Evolutionary conservation across 73 alveolate species (phyloP).

Genomic region (Loxodes magnus): DNA sequence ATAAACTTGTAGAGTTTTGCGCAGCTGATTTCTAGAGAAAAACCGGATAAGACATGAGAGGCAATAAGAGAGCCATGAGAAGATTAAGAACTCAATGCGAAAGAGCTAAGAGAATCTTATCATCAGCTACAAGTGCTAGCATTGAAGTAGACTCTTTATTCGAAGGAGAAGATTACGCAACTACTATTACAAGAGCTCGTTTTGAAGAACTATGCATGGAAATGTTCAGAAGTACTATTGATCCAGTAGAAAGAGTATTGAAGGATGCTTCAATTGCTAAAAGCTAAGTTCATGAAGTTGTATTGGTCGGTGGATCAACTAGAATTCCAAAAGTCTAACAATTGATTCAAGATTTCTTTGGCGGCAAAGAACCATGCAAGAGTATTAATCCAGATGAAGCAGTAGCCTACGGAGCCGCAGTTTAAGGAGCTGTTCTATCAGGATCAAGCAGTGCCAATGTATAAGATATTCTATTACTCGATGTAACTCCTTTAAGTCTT

Average conservation of each 20-base stretch:
- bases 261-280: slow-evolving; percentile 52
- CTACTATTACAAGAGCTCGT: slow-evolving; percentile 38
- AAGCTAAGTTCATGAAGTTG: slow-evolving; percentile 51
- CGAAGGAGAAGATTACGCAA: slow-evolving; percentile 61
- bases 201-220: slow-evolving; percentile 53
- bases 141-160: slow-evolving; percentile 75
- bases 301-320: slow-evolving; percentile 78
- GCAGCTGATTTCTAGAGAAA: slow-evolving; percentile 54
- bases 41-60: slow-evolving; percentile 56
- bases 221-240: slow-evolving; percentile 51
- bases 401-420: slow-evolving; percentile 91
- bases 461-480: slow-evolving; percentile 24
- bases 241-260: slow-evolving; percentile 54
- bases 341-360: slow-evolving; percentile 75
- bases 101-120: slow-evolving; percentile 84
- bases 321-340: slow-evolving; percentile 58
- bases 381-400: slow-evolving; percentile 97
- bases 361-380: slow-evolving; percentile 74
- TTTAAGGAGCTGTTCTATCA: slow-evolving; percentile 55
- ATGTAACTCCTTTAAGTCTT: slow-evolving; percentile 82
- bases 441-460: slow-evolving; percentile 39
- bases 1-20: slow-evolving; percentile 64
- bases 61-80: slow-evolving; percentile 73
- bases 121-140: slow-evolving; percentile 73
- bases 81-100: slow-evolving; percentile 92